phyloP scores from a whole-genome alignment of 805 yeast species.

The Starmerella bombicola region DNA sequence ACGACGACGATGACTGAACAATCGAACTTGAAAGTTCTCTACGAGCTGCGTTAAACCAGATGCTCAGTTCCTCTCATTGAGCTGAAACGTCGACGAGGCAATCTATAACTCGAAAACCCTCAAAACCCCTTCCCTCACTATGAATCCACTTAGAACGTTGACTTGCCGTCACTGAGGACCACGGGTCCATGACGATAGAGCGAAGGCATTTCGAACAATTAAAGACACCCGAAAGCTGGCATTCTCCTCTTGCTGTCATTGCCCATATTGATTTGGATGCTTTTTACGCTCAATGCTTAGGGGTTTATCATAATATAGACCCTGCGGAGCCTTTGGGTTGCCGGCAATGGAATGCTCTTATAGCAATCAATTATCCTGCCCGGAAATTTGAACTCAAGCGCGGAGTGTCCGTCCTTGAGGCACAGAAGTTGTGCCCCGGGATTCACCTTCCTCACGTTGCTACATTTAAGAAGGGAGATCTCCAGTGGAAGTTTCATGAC shows the following conservation, averaged over 20 bases:
- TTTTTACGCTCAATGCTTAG: constrained; percentile 91
- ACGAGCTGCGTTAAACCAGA: too few relatives aligned
- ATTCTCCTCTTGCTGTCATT: constrained; percentile 61
- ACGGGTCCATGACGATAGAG: constrained; percentile 11
- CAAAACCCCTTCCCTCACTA: too few relatives aligned
- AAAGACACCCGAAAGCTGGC: constrained; percentile 26
- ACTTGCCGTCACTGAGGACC: too few relatives aligned
- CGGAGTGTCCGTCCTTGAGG: constrained; percentile 58
- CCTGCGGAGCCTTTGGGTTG: constrained; percentile 78
- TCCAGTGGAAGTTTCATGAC: constrained; percentile 62
- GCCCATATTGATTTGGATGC: constrained; percentile 89
- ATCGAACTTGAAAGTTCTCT: too few relatives aligned
- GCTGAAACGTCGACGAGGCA: too few relatives aligned
- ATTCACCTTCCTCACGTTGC: constrained; percentile 83
- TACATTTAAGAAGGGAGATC: constrained; percentile 76
- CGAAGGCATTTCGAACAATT: constrained; percentile 20
- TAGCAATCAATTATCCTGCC: constrained; percentile 78
- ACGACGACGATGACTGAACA: too few relatives aligned
- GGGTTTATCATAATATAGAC: constrained; percentile 52
- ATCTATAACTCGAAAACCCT: too few relatives aligned
- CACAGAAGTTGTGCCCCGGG: constrained; percentile 62
- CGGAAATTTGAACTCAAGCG: constrained; percentile 68
- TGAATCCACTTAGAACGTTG: too few relatives aligned
- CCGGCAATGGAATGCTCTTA: constrained; percentile 81
- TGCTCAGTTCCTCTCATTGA: too few relatives aligned